These are phyloP conservation scores for Ichthyophthirius multifiliis DNA, from an alignment of 169 alveolate genomes.

Conservation along the genomic window DNA sequence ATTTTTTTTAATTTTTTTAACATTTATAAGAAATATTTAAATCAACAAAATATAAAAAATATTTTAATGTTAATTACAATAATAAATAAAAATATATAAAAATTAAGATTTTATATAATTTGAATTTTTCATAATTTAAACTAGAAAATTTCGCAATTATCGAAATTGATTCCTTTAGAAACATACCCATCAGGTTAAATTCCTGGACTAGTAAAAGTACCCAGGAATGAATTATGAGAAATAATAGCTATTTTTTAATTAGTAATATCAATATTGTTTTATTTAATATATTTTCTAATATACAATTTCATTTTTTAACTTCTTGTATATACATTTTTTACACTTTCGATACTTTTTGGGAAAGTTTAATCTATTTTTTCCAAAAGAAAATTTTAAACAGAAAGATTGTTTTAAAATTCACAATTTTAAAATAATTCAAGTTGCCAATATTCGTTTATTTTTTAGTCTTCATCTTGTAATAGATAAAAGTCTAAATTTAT, in stretches of 20 bases:
- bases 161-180: background rate
- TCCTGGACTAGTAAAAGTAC: slow-evolving; percentile 4
- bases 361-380: background rate
- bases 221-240: background rate
- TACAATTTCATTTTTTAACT: background rate
- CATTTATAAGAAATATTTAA: too few species aligned
- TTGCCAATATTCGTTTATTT: background rate
- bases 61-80: too few species aligned
- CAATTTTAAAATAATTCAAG: background rate
- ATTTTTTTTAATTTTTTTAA: too few species aligned
- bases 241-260: background rate
- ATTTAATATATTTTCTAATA: too few species aligned
- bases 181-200: background rate
- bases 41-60: too few species aligned
- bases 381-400: background rate
- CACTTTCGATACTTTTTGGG: background rate
- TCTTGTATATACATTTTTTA: background rate
- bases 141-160: too few species aligned
- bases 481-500: background rate
- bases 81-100: too few species aligned
- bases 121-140: too few species aligned
- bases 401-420: background rate
- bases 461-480: too few species aligned
- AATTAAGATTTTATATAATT: too few species aligned
- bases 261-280: background rate